These are phyloP conservation scores for Globisporangium irregulare DNA, from an alignment of 352 stramenopile species.

Conservation along the genomic window DNA sequence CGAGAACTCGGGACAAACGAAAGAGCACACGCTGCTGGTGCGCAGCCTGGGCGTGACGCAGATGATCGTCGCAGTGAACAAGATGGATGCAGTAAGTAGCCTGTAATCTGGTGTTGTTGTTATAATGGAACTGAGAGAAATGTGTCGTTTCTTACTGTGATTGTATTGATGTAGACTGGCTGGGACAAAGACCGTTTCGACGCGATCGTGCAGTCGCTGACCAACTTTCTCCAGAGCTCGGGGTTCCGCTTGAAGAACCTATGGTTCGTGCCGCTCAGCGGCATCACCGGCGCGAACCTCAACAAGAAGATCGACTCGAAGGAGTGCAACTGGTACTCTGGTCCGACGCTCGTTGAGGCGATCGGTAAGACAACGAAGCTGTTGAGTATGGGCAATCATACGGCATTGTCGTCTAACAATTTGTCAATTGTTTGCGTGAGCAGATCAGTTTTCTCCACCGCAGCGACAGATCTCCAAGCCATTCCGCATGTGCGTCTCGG, in stretches of 20 bases:
- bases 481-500: constrained; percentile 83
- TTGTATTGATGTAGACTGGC: constrained; percentile 23
- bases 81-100: constrained; percentile 91
- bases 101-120: background rate
- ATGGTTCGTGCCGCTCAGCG: constrained; percentile 86
- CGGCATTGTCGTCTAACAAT: background rate
- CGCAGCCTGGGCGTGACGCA: constrained; percentile 93
- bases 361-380: constrained; percentile 40
- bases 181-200: constrained; percentile 84
- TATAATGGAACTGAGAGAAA: background rate
- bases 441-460: constrained; percentile 72
- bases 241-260: constrained; percentile 82
- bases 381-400: background rate
- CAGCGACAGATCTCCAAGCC: constrained; percentile 79
- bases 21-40: constrained; percentile 96
- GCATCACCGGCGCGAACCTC: constrained; percentile 84
- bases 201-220: constrained; percentile 70
- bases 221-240: constrained; percentile 65
- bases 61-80: constrained; percentile 97
- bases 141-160: background rate
- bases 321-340: constrained; percentile 73
- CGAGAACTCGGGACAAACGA: constrained; percentile 94
- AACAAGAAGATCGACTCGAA: constrained; percentile 45
- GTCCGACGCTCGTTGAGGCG: constrained; percentile 74
- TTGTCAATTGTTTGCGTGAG: constrained; percentile 6